Conservation (phyloP, 352 stramenopile genomes). For the Phytophthora pseudosyringae region DNA sequence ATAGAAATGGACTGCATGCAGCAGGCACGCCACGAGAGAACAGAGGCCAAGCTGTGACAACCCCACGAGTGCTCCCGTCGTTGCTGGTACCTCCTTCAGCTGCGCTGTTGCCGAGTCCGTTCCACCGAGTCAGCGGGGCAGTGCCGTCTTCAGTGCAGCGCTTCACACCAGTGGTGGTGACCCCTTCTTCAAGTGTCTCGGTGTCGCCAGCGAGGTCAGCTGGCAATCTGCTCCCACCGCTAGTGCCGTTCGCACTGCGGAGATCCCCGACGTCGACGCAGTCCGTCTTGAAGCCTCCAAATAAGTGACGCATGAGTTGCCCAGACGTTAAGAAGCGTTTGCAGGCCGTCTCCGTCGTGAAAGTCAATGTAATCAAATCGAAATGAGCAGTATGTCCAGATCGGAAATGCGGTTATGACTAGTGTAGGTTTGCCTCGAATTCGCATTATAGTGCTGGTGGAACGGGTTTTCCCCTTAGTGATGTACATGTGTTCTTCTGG, state of each 20-base stretch:
- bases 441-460: too few species aligned
- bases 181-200: slow-evolving; percentile 7
- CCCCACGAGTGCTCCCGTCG: slow-evolving; percentile 32
- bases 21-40: not conserved
- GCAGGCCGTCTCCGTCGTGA: too few species aligned
- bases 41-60: slow-evolving; percentile 5
- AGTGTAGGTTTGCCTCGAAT: too few species aligned
- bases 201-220: slow-evolving; percentile 8
- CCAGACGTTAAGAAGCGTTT: too few species aligned
- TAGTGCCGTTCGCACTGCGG: slow-evolving; percentile 16
- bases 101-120: slow-evolving; percentile 13
- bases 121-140: slow-evolving; percentile 6
- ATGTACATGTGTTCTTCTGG: too few species aligned
- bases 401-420: too few species aligned
- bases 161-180: slow-evolving; percentile 6
- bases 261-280: slow-evolving; percentile 11
- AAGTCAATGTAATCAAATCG: too few species aligned
- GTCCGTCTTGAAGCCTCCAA: slow-evolving; percentile 16
- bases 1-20: slow-evolving; percentile 9
- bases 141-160: slow-evolving; percentile 11
- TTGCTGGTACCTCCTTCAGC: slow-evolving; percentile 18
- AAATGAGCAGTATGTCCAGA: too few species aligned
- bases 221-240: slow-evolving; percentile 25
- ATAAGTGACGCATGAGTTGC: slow-evolving; percentile 18
- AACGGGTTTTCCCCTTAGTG: too few species aligned